A percentile compares a stretch with the other conserved stretches of the same genome.
phyloP scores from a whole-genome alignment of 352 stramenopile species.

The Pythium guiyangense region DNA sequence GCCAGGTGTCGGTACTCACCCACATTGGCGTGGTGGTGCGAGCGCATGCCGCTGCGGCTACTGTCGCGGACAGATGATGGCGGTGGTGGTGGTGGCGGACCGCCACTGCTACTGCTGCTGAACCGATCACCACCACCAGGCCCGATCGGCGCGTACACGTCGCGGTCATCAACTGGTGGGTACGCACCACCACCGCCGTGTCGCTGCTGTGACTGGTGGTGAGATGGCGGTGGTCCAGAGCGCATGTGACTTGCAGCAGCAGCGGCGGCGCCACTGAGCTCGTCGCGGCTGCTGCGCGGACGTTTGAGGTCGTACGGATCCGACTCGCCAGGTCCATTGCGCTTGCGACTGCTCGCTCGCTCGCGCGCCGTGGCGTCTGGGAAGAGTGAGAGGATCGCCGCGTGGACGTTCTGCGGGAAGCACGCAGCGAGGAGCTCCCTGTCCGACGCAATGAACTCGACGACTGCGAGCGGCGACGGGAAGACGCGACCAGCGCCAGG shows the following conservation, averaged over 20 bases:
- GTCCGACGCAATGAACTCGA: conserved; percentile 69
- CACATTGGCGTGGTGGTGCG: neutral
- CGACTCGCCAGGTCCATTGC: neutral
- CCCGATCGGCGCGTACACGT: neutral
- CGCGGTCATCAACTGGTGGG: neutral
- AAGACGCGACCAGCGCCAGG: conserved; percentile 36
- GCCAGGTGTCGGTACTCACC: conserved; percentile 5
- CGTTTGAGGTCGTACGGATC: conserved; percentile 17
- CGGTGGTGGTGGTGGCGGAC: too few species aligned
- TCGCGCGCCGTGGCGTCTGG: conserved; percentile 17
- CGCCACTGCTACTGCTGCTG: neutral
- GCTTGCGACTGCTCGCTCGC: neutral
- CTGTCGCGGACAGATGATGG: neutral
- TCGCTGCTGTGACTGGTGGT: neutral
- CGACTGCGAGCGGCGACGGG: conserved; percentile 54
- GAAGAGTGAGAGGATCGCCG: conserved; percentile 65
- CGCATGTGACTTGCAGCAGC: conserved; percentile 4
- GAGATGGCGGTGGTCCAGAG: neutral
- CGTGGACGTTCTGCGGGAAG: conserved; percentile 72
- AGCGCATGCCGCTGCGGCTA: neutral
- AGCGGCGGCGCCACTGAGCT: neutral
- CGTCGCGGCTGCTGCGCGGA: conserved; percentile 7
- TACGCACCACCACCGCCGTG: conserved; percentile 1
- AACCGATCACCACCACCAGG: conserved; percentile 1
- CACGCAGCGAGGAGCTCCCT: conserved; percentile 53